phyloP scores from a whole-genome alignment of 192 early-diverging fungal genomes.

The Paraglomus occultum region DNA sequence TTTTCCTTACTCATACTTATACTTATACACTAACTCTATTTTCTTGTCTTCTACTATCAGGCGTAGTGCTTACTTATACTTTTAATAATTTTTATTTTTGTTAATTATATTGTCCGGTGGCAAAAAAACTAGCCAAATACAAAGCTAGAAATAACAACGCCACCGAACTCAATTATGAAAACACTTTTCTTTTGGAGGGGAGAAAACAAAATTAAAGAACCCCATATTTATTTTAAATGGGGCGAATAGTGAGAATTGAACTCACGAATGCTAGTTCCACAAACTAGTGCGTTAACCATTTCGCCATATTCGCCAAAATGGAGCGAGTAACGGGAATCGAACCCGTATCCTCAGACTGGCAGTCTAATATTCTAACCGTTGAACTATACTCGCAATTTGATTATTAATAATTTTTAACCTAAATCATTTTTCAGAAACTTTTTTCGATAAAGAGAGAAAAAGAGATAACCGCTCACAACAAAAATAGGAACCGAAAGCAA shows the following conservation, averaged over 20 bases:
- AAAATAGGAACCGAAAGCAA: conserved; percentile 16
- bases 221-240: neutral
- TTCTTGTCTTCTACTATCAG: no score
- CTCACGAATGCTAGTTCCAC: conserved; percentile 7
- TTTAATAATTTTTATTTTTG: no score
- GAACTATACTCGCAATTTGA: conserved; percentile 17
- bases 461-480: neutral
- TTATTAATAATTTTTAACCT: conserved; percentile 10
- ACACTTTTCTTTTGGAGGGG: no score
- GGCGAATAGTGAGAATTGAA: conserved; percentile 3
- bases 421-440: conserved; percentile 2
- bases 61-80: no score
- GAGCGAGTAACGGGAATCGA: conserved; percentile 7
- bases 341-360: conserved; percentile 7
- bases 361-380: conserved; percentile 8
- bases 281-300: conserved; percentile 10
- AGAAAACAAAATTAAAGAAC: no score
- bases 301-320: conserved; percentile 9
- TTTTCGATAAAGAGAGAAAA: conserved; percentile 8
- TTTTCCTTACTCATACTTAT: no score
- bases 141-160: no score
- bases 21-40: no score
- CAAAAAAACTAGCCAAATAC: no score
- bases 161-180: no score
- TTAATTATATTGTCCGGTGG: no score